A percentile compares a stretch with the other conserved stretches of the same genome.
These are phyloP conservation scores for Inosperma sp. DNA, from an alignment of 768 basidiomycete genomes.

Conservation along the genomic window DNA sequence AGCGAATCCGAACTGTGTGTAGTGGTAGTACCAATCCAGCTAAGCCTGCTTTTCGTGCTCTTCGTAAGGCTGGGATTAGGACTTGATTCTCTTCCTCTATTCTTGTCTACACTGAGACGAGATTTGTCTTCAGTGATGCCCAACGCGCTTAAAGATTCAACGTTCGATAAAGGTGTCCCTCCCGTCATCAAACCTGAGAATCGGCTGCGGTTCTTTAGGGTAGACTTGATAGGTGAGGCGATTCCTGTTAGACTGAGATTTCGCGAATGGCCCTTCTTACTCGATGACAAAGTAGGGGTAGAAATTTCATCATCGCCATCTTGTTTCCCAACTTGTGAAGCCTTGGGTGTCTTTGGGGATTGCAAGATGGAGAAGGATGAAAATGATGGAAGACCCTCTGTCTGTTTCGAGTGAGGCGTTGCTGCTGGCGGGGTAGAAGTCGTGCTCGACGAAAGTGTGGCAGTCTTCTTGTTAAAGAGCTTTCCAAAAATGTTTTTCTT, in stretches of 20 bases:
- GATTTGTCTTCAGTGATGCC: constrained; percentile 4
- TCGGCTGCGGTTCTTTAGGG: constrained; percentile 25
- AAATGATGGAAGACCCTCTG: constrained; percentile 1
- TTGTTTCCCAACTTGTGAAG: neutral
- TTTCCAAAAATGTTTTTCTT: constrained; percentile 66
- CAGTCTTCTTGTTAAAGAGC: constrained; percentile 59
- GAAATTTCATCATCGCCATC: constrained; percentile 6
- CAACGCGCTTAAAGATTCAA: neutral
- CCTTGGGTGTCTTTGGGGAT: constrained; percentile 12
- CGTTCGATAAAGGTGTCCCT: neutral
- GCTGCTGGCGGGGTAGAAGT: constrained; percentile 4
- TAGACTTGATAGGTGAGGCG: constrained; percentile 23
- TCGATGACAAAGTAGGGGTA: constrained; percentile 17
- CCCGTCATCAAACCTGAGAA: constrained; percentile 19
- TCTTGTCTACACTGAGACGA: neutral
- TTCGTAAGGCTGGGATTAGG: constrained; percentile 21
- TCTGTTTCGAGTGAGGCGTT: neutral
- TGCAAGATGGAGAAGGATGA: constrained; percentile 6
- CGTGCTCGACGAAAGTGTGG: constrained; percentile 12
- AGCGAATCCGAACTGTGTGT: constrained; percentile 8
- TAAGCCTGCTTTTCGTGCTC: constrained; percentile 21
- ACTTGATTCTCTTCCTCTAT: constrained; percentile 1
- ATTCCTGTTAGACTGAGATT: constrained; percentile 27
- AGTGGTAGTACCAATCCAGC: constrained; percentile 13
- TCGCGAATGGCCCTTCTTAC: constrained; percentile 22